Conservation (phyloP, 2,329 filamentous ascomycete species). For the Triangularia setosa region DNA sequence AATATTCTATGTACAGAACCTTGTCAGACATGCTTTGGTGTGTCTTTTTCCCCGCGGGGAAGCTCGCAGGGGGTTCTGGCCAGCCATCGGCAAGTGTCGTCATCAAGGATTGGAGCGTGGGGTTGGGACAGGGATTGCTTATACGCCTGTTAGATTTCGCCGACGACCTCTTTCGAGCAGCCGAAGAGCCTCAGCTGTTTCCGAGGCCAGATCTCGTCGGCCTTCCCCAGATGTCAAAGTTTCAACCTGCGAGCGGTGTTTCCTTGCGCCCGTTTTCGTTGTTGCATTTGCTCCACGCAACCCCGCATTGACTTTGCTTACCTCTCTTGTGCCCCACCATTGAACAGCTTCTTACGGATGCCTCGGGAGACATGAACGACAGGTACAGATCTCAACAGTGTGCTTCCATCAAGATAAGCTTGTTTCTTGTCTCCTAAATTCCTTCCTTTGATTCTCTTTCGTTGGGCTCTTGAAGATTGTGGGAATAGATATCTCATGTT, state of each 20-base stretch:
- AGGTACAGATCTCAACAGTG: not conserved
- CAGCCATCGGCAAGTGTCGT: slow-evolving; percentile 7
- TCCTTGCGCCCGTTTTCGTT: not conserved
- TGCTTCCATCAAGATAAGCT: not conserved
- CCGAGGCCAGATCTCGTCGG: not conserved
- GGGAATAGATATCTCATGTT: not conserved
- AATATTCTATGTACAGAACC: not conserved
- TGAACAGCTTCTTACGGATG: not conserved
- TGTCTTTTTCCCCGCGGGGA: not conserved
- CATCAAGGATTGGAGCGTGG: not conserved
- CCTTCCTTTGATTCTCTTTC: not conserved
- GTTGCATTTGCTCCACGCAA: not conserved
- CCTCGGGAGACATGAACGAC: not conserved
- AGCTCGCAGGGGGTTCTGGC: not conserved
- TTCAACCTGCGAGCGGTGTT: not conserved
- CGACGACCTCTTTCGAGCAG: not conserved
- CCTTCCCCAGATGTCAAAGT: not conserved
- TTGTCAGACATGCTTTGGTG: not conserved
- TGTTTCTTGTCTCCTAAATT: not conserved
- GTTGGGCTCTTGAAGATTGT: not conserved
- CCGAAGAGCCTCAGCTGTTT: not conserved
- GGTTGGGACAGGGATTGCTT: not conserved
- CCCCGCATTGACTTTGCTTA: not conserved
- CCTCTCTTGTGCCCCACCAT: not conserved
- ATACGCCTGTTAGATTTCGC: not conserved